Evolutionary conservation across 2,329 filamentous ascomycete species (phyloP).

Genomic region (Penicillium janthinellum): DNA sequence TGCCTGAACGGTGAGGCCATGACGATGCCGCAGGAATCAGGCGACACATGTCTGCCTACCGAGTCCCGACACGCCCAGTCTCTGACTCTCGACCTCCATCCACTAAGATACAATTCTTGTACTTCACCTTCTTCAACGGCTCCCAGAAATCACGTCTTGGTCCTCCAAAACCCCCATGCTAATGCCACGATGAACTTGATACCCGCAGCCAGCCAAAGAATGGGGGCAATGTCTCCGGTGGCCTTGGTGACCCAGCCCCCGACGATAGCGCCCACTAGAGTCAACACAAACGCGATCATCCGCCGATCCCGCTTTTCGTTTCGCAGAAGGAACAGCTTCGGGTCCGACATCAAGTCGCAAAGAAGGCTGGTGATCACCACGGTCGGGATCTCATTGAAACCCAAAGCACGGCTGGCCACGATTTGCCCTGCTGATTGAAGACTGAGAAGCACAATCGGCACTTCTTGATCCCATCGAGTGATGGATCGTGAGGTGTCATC

Average conservation of each 20-base stretch:
- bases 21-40: not conserved
- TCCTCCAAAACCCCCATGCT: conserved; percentile 27
- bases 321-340: conserved; percentile 29
- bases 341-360: conserved; percentile 35
- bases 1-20: not conserved
- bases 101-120: not conserved
- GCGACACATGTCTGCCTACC: not conserved
- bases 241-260: conserved; percentile 34
- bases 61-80: not conserved
- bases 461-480: conserved; percentile 28
- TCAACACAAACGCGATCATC: conserved; percentile 30
- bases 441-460: conserved; percentile 33
- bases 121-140: not conserved
- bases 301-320: conserved; percentile 34
- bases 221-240: conserved; percentile 25
- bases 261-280: conserved; percentile 30
- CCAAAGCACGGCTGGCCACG: conserved; percentile 31
- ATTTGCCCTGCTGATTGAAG: conserved; percentile 37
- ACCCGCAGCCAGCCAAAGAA: conserved; percentile 29
- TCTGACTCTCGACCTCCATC: not conserved
- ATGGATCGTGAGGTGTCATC: not conserved
- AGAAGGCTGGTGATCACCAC: conserved; percentile 37
- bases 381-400: conserved; percentile 34
- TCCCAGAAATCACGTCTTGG: conserved; percentile 1
- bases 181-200: conserved; percentile 26